Percentiles rank a stretch among this genome's conserved stretches.
Evolutionary conservation across 805 yeast genomes (phyloP).

Genomic region (Candida ulmi): DNA sequence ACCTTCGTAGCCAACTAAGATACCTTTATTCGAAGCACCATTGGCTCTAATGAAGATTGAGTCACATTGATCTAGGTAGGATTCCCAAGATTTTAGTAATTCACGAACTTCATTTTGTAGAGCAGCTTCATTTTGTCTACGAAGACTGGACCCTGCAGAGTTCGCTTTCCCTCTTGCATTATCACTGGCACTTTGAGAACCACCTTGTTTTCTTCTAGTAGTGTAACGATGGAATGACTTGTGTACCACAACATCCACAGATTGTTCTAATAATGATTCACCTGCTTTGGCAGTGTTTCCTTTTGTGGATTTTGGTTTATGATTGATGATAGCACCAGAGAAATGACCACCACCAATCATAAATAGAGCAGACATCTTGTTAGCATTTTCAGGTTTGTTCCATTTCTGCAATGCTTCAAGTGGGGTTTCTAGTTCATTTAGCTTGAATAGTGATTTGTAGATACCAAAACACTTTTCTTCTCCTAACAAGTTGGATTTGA

Average conservation of each 20-base stretch:
- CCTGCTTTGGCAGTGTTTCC: slow-evolving; percentile 49
- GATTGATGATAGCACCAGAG: slow-evolving; percentile 90
- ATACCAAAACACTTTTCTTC: slow-evolving; percentile 51
- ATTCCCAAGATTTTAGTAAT: slow-evolving; percentile 60
- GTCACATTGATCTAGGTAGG: slow-evolving; percentile 52
- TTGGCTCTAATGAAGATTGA: slow-evolving; percentile 76
- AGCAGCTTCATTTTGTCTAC: slow-evolving; percentile 87
- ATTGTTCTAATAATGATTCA: slow-evolving; percentile 50
- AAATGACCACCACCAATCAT: slow-evolving; percentile 99
- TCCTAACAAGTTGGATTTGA: slow-evolving; percentile 43
- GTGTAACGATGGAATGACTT: slow-evolving; percentile 94
- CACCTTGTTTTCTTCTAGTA: slow-evolving; percentile 96
- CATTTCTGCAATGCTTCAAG: slow-evolving; percentile 37
- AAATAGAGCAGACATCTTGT: slow-evolving; percentile 63
- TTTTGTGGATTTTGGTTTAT: slow-evolving; percentile 47
- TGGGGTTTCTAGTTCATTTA: slow-evolving; percentile 41
- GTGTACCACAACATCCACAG: slow-evolving; percentile 61
- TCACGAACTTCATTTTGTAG: slow-evolving; percentile 73
- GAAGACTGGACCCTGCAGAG: slow-evolving; percentile 87
- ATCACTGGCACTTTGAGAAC: slow-evolving; percentile 90
- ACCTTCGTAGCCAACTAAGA: slow-evolving; percentile 62
- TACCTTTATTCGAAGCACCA: slow-evolving; percentile 60
- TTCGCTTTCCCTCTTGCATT: slow-evolving; percentile 92
- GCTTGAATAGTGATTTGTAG: slow-evolving; percentile 57
- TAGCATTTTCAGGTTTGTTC: slow-evolving; percentile 18